A percentile compares a stretch with the other conserved stretches of the same genome.
phyloP scores from a whole-genome alignment of 1,139 yeast genomes.

The Nakaseomyces bracarensis region DNA sequence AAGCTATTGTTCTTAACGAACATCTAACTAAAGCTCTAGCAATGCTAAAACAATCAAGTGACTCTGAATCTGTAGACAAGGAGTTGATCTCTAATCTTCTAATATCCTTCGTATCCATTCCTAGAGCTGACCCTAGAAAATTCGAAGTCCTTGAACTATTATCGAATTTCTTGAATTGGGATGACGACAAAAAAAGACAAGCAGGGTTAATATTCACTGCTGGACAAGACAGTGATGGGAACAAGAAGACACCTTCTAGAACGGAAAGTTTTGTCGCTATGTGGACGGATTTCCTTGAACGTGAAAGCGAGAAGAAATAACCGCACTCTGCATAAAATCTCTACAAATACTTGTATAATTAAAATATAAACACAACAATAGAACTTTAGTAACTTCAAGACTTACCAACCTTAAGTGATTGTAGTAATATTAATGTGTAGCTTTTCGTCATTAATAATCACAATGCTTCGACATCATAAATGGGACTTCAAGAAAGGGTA shows the following conservation, averaged over 20 bases:
- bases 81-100: slow-evolving; percentile 80
- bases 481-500: too few species aligned
- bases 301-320: slow-evolving; percentile 43
- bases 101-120: slow-evolving; percentile 76
- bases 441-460: too few species aligned
- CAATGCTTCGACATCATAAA: too few species aligned
- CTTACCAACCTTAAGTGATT: too few species aligned
- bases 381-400: too few species aligned
- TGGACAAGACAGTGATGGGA: slow-evolving; percentile 19
- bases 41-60: slow-evolving; percentile 64
- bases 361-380: too few species aligned
- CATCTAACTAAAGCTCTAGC: slow-evolving; percentile 87
- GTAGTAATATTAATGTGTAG: too few species aligned
- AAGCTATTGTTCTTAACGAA: slow-evolving; percentile 89
- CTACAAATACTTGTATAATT: background rate
- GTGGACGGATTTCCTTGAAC: slow-evolving; percentile 86
- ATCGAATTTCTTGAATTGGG: slow-evolving; percentile 81
- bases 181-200: slow-evolving; percentile 66
- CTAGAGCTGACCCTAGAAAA: slow-evolving; percentile 89
- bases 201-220: slow-evolving; percentile 62
- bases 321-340: background rate
- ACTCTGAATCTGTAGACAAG: slow-evolving; percentile 72
- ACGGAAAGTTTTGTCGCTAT: slow-evolving; percentile 69
- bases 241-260: slow-evolving; percentile 32
- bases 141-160: slow-evolving; percentile 84